A percentile compares a stretch with the other conserved stretches of the same genome.
Evolutionary conservation across 805 yeast species (phyloP).

Genomic region (Starmerella bacillaris): DNA sequence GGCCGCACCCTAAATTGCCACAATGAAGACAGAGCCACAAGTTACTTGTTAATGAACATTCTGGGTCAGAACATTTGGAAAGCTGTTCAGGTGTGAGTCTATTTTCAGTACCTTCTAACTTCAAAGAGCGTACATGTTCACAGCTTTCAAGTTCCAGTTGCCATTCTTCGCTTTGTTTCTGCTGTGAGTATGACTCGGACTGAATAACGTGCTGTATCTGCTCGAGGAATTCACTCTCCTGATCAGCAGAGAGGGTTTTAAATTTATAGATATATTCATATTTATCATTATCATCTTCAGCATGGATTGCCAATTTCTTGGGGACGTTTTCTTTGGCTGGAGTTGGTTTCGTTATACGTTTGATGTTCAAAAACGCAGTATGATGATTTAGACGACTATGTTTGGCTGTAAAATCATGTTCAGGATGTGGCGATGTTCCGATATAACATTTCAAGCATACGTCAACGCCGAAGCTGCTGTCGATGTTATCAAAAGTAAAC

Average conservation of each 20-base stretch:
- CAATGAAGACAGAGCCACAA: slow-evolving; percentile 86
- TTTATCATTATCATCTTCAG: slow-evolving; percentile 43
- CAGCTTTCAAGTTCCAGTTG: slow-evolving; percentile 73
- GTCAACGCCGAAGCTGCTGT: slow-evolving; percentile 41
- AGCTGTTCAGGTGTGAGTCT: slow-evolving; percentile 6
- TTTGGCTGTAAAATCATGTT: slow-evolving; percentile 39
- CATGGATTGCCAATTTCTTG: slow-evolving; percentile 50
- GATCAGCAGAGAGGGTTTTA: slow-evolving; percentile 23
- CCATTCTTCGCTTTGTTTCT: slow-evolving; percentile 76
- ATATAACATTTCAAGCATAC: slow-evolving; percentile 53
- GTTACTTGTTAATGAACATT: slow-evolving; percentile 44
- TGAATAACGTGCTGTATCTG: slow-evolving; percentile 31
- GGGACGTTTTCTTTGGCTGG: slow-evolving; percentile 33
- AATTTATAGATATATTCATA: slow-evolving; percentile 32
- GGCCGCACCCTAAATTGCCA: slow-evolving; percentile 87
- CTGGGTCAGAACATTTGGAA: slow-evolving; percentile 22
- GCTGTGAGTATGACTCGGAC: slow-evolving; percentile 40
- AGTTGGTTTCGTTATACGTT: slow-evolving; percentile 36
- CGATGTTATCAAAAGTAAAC: slow-evolving; percentile 60
- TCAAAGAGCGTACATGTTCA: slow-evolving; percentile 35
- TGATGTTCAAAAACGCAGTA: slow-evolving; percentile 39
- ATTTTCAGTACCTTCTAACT: slow-evolving; percentile 21
- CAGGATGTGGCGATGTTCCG: slow-evolving; percentile 40
- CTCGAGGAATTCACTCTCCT: slow-evolving; percentile 5
- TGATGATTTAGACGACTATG: slow-evolving; percentile 42